Evolutionary conservation across 2,329 filamentous ascomycete species (phyloP), one percentile per base, ranked within the genome.

Genomic region (Alternaria longipes): DNA sequence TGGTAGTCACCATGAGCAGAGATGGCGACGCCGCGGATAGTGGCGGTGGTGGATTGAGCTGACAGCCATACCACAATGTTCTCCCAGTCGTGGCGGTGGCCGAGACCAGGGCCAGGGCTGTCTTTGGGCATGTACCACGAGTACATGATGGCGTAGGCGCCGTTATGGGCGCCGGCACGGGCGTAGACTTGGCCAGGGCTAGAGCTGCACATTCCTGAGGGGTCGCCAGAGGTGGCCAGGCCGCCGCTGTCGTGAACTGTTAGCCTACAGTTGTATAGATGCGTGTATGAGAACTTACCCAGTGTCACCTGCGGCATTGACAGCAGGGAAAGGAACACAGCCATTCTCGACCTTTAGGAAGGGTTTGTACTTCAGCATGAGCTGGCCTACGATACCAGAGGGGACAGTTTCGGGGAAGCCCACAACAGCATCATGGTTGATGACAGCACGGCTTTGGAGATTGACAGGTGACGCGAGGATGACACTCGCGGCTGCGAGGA

Each of bases 281-380:
- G 20, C n/a, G 7, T 8, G n/a, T 11, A n/a, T 1, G 24, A 32
- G 18, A 8, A 40, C 80, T 60, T 73, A 88, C 87, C 82, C 80
- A 16, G 84, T 88, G 66, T 89, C 81, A 3, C 87, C 88, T 0
- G 78, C 74, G 0, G 81, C 81, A 63, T 90, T 84, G 1, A 90
- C 87, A 1, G 84, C 87, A 0, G 87, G 87, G 69, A 87, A 90
- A 0, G 87, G 86, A 8, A 89, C 87, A 63, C 87, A 90, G 46
- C 87, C 87, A 66, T 86, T 85, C 18, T 82, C 80, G 5, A 89
- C 83, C 11, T 86, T 67, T 6, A 88, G 79, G 54, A 79, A 81
- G 0, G 86, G 87, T 75, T 89, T 83, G 75, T 86, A 89, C 54
- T 84, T 83, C 42, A 84, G 71, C 65, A 86, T 86, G 24, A 86